These are phyloP conservation scores for Fusarium metavorans DNA, from an alignment of 2,329 filamentous ascomycete species.

Conservation along the genomic window DNA sequence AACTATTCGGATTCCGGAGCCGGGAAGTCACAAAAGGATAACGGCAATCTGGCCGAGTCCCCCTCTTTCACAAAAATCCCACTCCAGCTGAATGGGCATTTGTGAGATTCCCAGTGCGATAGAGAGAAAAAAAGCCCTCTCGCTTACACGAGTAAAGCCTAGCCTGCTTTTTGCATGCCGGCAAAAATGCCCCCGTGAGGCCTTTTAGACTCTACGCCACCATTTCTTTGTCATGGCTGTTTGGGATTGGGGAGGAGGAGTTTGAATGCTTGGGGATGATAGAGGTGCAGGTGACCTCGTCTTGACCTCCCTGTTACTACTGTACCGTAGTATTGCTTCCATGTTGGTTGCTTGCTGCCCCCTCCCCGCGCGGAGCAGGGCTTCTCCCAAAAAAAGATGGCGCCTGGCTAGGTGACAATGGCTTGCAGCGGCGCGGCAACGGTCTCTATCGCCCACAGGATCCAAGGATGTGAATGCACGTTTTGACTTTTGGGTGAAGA, in stretches of 20 bases:
- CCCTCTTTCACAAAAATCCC: neutral
- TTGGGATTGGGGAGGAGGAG: neutral
- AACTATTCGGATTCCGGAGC: neutral
- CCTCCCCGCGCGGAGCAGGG: neutral
- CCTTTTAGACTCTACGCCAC: neutral
- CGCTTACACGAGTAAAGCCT: neutral
- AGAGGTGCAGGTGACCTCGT: neutral
- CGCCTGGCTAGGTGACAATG: neutral
- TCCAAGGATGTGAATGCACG: neutral
- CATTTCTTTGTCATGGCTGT: neutral
- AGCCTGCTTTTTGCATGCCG: neutral
- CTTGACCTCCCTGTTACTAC: neutral
- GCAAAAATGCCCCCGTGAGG: neutral
- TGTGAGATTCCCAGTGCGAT: neutral
- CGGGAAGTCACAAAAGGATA: conserved; percentile 13
- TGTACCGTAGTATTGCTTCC: neutral
- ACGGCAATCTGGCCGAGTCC: conserved; percentile 12
- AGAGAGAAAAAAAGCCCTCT: neutral
- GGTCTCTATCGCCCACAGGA: neutral
- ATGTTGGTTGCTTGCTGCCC: neutral
- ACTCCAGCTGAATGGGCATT: neutral
- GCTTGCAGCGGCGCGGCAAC: conserved; percentile 30
- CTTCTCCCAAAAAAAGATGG: neutral
- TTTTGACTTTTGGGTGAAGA: neutral
- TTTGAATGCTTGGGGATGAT: neutral